Evolutionary conservation across 2,329 filamentous ascomycete genomes (phyloP).

Genomic region (Boeremia lycopersici): DNA sequence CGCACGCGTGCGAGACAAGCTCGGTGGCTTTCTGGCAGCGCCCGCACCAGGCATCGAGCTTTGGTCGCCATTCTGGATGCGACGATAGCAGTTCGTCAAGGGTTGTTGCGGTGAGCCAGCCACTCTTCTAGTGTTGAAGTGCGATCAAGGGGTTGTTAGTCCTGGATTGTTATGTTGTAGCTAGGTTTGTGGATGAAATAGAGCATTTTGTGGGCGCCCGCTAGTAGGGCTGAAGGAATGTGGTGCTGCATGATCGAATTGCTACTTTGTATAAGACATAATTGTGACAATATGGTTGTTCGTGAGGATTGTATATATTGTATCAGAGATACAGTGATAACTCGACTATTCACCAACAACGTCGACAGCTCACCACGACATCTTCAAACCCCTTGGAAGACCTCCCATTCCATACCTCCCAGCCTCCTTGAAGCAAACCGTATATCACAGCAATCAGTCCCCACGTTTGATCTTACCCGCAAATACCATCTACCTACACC

Average conservation of each 20-base stretch:
- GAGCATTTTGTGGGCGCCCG: conserved; percentile 6
- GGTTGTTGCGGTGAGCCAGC: conserved; percentile 12
- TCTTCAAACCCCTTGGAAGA: neutral
- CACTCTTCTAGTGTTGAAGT: neutral
- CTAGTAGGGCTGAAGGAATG: conserved; percentile 3
- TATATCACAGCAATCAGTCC: neutral
- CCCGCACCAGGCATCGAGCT: neutral
- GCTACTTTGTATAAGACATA: neutral
- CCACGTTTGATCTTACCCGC: neutral
- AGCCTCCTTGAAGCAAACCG: neutral
- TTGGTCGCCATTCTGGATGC: conserved; percentile 4
- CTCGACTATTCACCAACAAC: neutral
- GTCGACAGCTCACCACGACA: neutral
- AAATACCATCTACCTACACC: neutral
- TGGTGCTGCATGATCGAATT: neutral
- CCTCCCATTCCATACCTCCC: conserved; percentile 6
- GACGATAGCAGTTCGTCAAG: neutral
- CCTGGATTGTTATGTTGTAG: conserved; percentile 6
- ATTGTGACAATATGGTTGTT: neutral
- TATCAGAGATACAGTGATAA: neutral
- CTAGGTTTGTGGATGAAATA: conserved; percentile 12
- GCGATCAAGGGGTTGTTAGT: conserved; percentile 5
- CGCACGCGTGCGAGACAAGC: conserved; percentile 3
- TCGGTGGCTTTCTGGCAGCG: conserved; percentile 2
- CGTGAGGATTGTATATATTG: neutral